A percentile compares a stretch with the other conserved stretches of the same genome.
Conservation (phyloP, 2,329 filamentous ascomycete genomes). For the Pseudogymnoascus sp. region DNA sequence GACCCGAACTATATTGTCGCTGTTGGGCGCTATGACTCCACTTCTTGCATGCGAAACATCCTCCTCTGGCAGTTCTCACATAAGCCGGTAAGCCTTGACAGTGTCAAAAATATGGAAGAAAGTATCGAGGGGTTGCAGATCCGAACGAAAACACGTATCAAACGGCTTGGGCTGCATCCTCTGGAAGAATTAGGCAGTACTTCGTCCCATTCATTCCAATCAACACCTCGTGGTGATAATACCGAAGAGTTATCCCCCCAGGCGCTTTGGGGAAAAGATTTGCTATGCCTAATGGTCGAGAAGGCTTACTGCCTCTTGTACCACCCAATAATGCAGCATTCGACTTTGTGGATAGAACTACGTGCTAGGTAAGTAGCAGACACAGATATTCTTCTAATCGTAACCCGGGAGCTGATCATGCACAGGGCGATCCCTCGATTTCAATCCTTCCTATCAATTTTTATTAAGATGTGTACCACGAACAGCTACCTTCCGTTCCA, state of each 20-base stretch:
- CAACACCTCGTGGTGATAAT: neutral
- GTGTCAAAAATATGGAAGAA: neutral
- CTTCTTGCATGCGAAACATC: neutral
- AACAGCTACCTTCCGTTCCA: constrained; percentile 18
- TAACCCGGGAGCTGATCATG: neutral
- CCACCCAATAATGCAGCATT: constrained; percentile 16
- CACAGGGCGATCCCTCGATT: constrained; percentile 20
- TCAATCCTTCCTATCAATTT: constrained; percentile 21
- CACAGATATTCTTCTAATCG: constrained; percentile 5
- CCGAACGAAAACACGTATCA: neutral
- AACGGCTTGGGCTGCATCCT: neutral
- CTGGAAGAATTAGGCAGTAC: neutral
- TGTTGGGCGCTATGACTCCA: neutral
- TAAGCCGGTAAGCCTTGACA: neutral
- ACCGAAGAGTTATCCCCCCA: neutral
- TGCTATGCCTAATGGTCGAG: constrained; percentile 20
- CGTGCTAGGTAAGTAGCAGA: constrained; percentile 4
- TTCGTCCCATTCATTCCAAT: neutral
- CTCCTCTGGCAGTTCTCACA: constrained; percentile 1
- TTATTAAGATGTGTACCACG: constrained; percentile 20
- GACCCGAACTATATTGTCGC: constrained; percentile 3
- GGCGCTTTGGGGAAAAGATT: neutral
- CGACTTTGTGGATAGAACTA: neutral
- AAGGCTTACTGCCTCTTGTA: constrained; percentile 22
- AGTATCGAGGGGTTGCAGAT: neutral